A percentile compares a stretch with the other conserved stretches of the same genome.
phyloP scores from a whole-genome alignment of 2,329 filamentous ascomycete genomes.

The Diaporthe vexans region DNA sequence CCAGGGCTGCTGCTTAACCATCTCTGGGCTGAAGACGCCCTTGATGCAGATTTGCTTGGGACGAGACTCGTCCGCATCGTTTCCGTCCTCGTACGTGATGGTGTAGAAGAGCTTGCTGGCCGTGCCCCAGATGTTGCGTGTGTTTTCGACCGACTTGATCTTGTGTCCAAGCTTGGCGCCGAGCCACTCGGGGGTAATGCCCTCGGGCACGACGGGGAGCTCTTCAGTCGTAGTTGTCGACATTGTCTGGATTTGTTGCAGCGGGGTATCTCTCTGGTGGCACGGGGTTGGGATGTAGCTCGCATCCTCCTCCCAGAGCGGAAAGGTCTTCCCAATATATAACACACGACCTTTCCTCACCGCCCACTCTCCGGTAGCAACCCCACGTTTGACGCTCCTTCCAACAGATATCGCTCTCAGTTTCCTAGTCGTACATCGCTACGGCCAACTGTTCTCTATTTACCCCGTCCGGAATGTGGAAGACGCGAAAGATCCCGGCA shows the following conservation, averaged over 20 bases:
- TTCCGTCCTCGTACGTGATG: conserved; percentile 49
- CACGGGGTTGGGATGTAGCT: neutral
- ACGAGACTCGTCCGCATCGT: conserved; percentile 42
- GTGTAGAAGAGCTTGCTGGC: conserved; percentile 49
- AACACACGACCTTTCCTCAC: neutral
- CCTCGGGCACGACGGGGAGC: conserved; percentile 46
- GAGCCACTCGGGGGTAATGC: conserved; percentile 48
- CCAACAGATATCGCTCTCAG: neutral
- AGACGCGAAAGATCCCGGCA: neutral
- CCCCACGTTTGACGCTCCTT: neutral
- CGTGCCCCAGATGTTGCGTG: conserved; percentile 46
- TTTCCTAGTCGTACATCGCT: neutral
- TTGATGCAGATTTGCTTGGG: conserved; percentile 48
- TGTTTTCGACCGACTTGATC: conserved; percentile 46
- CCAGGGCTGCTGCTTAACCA: conserved; percentile 51
- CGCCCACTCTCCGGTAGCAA: neutral
- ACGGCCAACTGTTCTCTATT: neutral
- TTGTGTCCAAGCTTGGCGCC: conserved; percentile 47
- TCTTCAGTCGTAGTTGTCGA: conserved; percentile 24
- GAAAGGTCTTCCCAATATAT: conserved; percentile 3
- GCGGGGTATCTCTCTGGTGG: neutral
- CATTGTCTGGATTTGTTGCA: neutral
- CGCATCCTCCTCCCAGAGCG: neutral
- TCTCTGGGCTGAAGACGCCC: conserved; percentile 54
- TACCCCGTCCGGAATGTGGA: neutral